Conservation (phyloP, 768 basidiomycete species). For the Agaricus blazei region DNA sequence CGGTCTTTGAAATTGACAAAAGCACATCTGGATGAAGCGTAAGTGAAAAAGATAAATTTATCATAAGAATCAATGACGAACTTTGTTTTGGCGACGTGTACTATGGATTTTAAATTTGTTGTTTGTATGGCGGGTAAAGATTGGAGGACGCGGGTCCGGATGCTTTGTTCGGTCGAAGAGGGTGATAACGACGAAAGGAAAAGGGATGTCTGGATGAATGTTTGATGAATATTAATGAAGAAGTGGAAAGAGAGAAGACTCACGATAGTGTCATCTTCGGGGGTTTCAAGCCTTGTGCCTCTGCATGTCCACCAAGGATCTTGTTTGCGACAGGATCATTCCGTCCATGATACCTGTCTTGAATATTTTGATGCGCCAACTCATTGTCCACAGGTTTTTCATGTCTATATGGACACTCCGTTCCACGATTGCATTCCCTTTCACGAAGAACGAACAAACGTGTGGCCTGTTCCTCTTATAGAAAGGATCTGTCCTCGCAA, state of each 20-base stretch:
- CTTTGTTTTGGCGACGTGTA: constrained; percentile 80
- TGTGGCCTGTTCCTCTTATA: constrained; percentile 97
- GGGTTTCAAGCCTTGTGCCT: constrained; percentile 81
- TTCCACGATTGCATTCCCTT: constrained; percentile 89
- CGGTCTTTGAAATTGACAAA: constrained; percentile 93
- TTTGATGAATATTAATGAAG: neutral
- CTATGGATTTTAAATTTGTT: constrained; percentile 72
- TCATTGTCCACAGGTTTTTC: constrained; percentile 84
- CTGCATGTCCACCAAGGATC: constrained; percentile 78
- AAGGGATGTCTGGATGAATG: constrained; percentile 62
- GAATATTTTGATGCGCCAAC: constrained; percentile 86
- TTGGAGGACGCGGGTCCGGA: constrained; percentile 67
- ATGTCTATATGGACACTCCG: constrained; percentile 94
- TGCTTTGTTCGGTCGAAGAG: constrained; percentile 62
- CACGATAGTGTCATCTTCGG: constrained; percentile 84
- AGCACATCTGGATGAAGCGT: constrained; percentile 58
- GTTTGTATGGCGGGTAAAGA: constrained; percentile 63
- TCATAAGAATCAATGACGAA: constrained; percentile 23
- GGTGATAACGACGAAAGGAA: constrained; percentile 76
- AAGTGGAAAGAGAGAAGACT: constrained; percentile 25
- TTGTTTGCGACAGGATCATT: constrained; percentile 95
- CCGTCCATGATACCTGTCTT: constrained; percentile 88
- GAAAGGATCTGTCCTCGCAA: constrained; percentile 93
- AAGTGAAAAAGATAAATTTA: neutral
- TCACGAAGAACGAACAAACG: constrained; percentile 91